A percentile compares a stretch with the other conserved stretches of the same genome.
These are phyloP conservation scores for Hemileccinum impolitum DNA, from an alignment of 768 basidiomycete genomes.

Conservation along the genomic window DNA sequence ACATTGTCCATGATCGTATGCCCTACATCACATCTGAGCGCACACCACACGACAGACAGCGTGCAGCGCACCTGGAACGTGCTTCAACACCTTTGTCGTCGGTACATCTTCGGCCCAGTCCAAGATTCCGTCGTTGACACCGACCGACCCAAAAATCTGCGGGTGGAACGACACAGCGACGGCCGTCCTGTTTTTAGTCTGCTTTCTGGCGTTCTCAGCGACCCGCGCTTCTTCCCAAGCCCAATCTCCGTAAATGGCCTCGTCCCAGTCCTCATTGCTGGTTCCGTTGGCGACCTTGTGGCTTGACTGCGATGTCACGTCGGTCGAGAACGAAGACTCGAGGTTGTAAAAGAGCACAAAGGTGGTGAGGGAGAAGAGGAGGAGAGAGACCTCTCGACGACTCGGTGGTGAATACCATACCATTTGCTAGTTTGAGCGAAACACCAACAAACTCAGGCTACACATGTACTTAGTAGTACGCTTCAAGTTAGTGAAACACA, in stretches of 20 bases:
- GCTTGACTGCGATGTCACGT: slow-evolving; percentile 31
- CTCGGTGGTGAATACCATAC: slow-evolving; percentile 65
- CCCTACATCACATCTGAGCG: slow-evolving; percentile 42
- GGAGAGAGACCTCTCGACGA: slow-evolving; percentile 67
- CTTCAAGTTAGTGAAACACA: slow-evolving; percentile 7
- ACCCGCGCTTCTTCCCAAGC: slow-evolving; percentile 59
- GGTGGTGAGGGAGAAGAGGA: slow-evolving; percentile 60
- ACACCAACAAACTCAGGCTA: no score
- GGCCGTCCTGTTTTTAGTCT: slow-evolving; percentile 39
- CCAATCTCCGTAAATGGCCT: slow-evolving; percentile 68
- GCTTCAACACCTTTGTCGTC: slow-evolving; percentile 52
- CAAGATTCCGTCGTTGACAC: slow-evolving; percentile 51
- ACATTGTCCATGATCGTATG: slow-evolving; percentile 83
- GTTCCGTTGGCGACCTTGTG: slow-evolving; percentile 37
- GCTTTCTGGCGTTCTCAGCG: slow-evolving; percentile 52
- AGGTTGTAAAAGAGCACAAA: slow-evolving; percentile 76
- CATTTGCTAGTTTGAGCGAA: no score
- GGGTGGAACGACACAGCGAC: slow-evolving; percentile 26
- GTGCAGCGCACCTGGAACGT: slow-evolving; percentile 56
- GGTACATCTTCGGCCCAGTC: slow-evolving; percentile 59
- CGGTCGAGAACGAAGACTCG: slow-evolving; percentile 55
- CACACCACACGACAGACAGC: background rate
- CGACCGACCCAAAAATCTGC: slow-evolving; percentile 21
- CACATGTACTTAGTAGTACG: no score
- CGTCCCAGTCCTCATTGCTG: slow-evolving; percentile 56